phyloP scores from a whole-genome alignment of 306 rosid species.

The Castanea mollissima region DNA sequence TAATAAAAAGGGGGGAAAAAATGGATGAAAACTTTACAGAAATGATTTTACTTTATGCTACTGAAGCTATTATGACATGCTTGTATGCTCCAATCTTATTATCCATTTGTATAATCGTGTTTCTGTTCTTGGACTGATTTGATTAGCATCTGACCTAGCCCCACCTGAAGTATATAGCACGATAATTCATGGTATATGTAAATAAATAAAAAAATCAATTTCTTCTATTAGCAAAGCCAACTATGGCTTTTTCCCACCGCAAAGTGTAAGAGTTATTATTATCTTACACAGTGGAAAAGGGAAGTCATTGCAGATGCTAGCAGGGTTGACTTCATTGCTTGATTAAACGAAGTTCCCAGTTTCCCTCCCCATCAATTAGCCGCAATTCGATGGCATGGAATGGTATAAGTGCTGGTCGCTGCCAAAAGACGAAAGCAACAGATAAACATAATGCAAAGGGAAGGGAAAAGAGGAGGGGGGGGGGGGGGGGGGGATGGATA shows the following conservation, averaged over 20 bases:
- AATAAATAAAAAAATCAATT: slow-evolving; percentile 2
- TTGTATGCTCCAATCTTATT: slow-evolving; percentile 19
- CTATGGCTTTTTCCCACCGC: slow-evolving; percentile 18
- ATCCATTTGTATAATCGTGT: neutral
- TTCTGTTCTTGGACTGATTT: neutral
- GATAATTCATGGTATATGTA: slow-evolving; percentile 6
- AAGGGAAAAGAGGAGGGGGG: neutral
- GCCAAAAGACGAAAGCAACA: slow-evolving; percentile 17
- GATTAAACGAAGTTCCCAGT: slow-evolving; percentile 88
- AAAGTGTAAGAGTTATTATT: slow-evolving; percentile 21
- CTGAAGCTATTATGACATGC: slow-evolving; percentile 15
- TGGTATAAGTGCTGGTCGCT: slow-evolving; percentile 98
- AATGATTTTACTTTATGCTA: neutral
- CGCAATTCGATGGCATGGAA: slow-evolving; percentile 81
- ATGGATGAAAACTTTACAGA: neutral
- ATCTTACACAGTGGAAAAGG: slow-evolving; percentile 26
- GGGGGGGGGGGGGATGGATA: neutral
- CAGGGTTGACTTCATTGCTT: slow-evolving; percentile 42
- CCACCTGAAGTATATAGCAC: slow-evolving; percentile 3
- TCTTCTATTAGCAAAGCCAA: slow-evolving; percentile 15
- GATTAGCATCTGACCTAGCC: slow-evolving; percentile 1
- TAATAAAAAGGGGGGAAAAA: neutral
- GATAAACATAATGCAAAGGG: neutral
- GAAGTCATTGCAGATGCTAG: slow-evolving; percentile 13
- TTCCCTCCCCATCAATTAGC: slow-evolving; percentile 96